phyloP scores from a whole-genome alignment of 495 filamentous ascomycete genomes.

The Amorphotheca resinae region DNA sequence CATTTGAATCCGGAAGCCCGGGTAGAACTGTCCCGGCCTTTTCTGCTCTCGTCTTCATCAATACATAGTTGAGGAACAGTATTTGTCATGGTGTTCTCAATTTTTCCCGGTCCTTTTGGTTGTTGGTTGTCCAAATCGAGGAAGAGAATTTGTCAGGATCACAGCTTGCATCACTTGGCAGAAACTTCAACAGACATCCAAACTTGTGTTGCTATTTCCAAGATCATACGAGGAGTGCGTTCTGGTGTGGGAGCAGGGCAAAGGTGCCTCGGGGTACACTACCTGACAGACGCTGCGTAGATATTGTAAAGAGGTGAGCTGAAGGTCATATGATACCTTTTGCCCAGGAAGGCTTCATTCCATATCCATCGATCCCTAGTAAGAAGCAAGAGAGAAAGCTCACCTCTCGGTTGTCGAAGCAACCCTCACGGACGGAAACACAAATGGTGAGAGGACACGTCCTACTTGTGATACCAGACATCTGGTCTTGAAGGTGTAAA shows the following conservation, averaged over 20 bases:
- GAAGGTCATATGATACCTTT: neutral
- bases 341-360: neutral
- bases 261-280: neutral
- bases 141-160: neutral
- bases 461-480: conserved; percentile 8
- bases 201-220: too few species aligned
- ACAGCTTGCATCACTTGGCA: neutral
- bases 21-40: too few species aligned
- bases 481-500: conserved; percentile 1
- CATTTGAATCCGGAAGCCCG: too few species aligned
- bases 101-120: too few species aligned
- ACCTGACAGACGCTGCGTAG: neutral
- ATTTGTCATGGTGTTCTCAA: too few species aligned
- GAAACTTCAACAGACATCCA: neutral
- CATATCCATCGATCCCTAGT: neutral
- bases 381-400: neutral
- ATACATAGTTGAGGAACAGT: too few species aligned
- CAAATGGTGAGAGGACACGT: neutral
- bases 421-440: neutral
- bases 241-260: neutral
- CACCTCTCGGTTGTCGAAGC: neutral
- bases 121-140: too few species aligned
- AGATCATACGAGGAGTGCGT: too few species aligned
- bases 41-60: too few species aligned
- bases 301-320: neutral